Conservation (phyloP, 2,329 filamentous ascomycete genomes). For the Hypoxylon sp. region DNA sequence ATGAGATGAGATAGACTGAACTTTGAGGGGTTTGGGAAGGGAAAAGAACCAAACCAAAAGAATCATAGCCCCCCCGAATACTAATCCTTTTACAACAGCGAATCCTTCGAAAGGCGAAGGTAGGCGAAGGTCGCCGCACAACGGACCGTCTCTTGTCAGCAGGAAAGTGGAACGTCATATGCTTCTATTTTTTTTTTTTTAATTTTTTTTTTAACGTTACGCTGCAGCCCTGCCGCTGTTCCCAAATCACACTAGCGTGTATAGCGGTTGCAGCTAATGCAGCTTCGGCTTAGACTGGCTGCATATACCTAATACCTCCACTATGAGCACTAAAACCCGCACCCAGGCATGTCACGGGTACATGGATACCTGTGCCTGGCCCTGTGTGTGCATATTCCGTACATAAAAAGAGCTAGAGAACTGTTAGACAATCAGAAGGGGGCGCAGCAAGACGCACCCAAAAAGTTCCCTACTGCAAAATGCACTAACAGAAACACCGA, state of each 20-base stretch:
- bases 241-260: constrained; percentile 12
- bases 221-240: constrained; percentile 32
- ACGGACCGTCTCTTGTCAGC: neutral
- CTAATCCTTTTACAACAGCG: neutral
- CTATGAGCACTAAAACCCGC: neutral
- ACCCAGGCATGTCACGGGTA: too few species aligned
- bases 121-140: constrained; percentile 6
- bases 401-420: constrained; percentile 1
- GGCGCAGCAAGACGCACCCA: constrained; percentile 10
- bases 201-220: constrained; percentile 30
- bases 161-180: constrained; percentile 32
- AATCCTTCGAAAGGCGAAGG: constrained; percentile 18
- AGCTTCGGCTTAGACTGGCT: constrained; percentile 3
- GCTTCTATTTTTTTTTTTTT: constrained; percentile 41
- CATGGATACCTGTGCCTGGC: neutral
- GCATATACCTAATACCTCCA: neutral
- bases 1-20: constrained; percentile 1
- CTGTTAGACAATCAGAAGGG: constrained; percentile 4
- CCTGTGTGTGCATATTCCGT: neutral
- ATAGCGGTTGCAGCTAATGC: neutral
- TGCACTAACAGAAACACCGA: neutral
- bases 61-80: neutral
- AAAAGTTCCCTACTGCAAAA: constrained; percentile 1
- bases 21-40: neutral
- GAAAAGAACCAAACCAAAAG: constrained; percentile 8